Conservation (phyloP, 2,329 filamentous ascomycete species). For the Triangularia verruculosa region DNA sequence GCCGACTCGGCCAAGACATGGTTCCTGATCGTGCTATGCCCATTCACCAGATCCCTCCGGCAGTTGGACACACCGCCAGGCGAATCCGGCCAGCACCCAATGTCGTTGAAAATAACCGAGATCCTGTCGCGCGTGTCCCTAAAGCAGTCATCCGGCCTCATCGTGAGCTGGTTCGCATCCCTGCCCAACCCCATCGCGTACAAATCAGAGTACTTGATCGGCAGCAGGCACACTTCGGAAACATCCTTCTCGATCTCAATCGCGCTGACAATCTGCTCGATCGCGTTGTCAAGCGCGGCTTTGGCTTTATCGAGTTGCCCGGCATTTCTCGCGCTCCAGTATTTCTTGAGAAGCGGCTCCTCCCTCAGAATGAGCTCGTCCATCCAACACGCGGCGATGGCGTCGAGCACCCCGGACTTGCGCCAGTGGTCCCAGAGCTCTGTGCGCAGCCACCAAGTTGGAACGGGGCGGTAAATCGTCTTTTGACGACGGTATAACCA, state of each 20-base stretch:
- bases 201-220: slow-evolving; percentile 40
- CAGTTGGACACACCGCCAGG: slow-evolving; percentile 55
- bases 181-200: slow-evolving; percentile 43
- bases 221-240: slow-evolving; percentile 37
- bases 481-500: slow-evolving; percentile 28
- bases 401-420: slow-evolving; percentile 44
- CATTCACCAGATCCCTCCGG: slow-evolving; percentile 53
- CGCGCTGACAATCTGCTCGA: slow-evolving; percentile 37
- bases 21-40: slow-evolving; percentile 50
- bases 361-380: slow-evolving; percentile 47
- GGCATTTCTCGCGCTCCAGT: slow-evolving; percentile 44
- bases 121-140: slow-evolving; percentile 46
- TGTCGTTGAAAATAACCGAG: slow-evolving; percentile 51
- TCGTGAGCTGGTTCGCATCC: slow-evolving; percentile 41
- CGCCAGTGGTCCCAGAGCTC: slow-evolving; percentile 51
- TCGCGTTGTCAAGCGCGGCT: slow-evolving; percentile 39
- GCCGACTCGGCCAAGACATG: slow-evolving; percentile 54
- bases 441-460: slow-evolving; percentile 47
- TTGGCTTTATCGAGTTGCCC: slow-evolving; percentile 43
- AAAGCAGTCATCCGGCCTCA: slow-evolving; percentile 40
- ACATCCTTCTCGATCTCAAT: slow-evolving; percentile 40
- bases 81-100: slow-evolving; percentile 51
- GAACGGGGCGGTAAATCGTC: slow-evolving; percentile 36
- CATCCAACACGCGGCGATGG: slow-evolving; percentile 48
- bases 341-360: slow-evolving; percentile 43